A percentile compares a stretch with the other conserved stretches of the same genome.
Conservation (phyloP, 2,329 filamentous ascomycete genomes). For the Neurospora sp. region DNA sequence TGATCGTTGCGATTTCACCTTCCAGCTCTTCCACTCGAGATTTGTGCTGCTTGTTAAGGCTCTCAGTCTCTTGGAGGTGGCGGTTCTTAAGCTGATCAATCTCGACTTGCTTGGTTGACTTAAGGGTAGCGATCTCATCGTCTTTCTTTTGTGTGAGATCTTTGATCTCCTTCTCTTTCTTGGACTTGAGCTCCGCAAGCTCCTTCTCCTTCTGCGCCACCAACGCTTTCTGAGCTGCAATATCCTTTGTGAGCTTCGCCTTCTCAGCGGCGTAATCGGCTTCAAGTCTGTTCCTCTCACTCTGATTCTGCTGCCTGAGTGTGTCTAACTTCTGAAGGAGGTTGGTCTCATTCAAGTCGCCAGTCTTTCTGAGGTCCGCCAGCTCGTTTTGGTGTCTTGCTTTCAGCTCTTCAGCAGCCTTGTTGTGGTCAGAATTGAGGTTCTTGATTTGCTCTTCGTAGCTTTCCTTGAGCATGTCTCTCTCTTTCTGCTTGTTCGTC, state of each 20-base stretch:
- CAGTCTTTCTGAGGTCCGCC: background rate
- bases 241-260: background rate
- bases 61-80: background rate
- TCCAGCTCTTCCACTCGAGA: background rate
- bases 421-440: background rate
- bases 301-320: background rate
- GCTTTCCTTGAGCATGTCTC: background rate
- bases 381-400: background rate
- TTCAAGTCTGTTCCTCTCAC: background rate
- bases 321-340: background rate
- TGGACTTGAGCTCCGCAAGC: background rate
- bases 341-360: background rate
- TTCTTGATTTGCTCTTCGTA: background rate
- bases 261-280: background rate
- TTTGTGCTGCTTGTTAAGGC: background rate
- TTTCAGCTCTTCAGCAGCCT: background rate
- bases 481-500: background rate
- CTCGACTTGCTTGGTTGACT: background rate
- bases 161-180: background rate
- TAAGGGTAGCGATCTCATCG: background rate
- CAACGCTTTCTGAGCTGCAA: background rate
- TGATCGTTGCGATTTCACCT: background rate
- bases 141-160: background rate
- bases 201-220: background rate
- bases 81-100: background rate